phyloP scores from a whole-genome alignment of 495 filamentous ascomycete species.

The Aspergillus mulundensis region DNA sequence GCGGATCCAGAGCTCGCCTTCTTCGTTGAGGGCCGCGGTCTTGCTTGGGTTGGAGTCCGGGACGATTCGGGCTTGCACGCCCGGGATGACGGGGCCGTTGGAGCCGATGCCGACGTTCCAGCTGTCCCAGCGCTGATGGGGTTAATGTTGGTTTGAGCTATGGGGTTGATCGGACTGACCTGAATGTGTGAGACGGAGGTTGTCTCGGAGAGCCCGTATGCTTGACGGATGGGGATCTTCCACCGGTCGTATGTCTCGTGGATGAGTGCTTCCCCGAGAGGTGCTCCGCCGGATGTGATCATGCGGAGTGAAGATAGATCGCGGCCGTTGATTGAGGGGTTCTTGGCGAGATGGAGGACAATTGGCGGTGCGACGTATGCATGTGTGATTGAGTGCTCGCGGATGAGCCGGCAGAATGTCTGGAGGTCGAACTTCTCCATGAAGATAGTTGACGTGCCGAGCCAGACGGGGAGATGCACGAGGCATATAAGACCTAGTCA shows the following conservation, averaged over 20 bases:
- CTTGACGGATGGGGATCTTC: conserved; percentile 64
- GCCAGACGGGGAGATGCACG: conserved; percentile 53
- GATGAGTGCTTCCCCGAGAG: conserved; percentile 69
- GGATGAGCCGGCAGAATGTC: conserved; percentile 62
- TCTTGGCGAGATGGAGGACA: conserved; percentile 66
- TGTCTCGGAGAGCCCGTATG: conserved; percentile 71
- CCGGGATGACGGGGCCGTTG: conserved; percentile 24
- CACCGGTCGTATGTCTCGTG: conserved; percentile 62
- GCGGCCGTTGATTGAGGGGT: conserved; percentile 61
- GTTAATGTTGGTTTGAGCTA: background rate
- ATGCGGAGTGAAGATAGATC: conserved; percentile 68
- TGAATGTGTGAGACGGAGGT: conserved; percentile 48
- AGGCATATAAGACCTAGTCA: conserved; percentile 41
- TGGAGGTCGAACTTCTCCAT: conserved; percentile 73
- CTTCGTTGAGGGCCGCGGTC: background rate
- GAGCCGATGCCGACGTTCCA: conserved; percentile 2
- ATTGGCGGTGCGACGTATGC: conserved; percentile 82
- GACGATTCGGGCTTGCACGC: background rate
- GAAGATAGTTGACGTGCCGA: conserved; percentile 59
- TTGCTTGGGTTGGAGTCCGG: background rate
- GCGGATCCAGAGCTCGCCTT: conserved; percentile 47
- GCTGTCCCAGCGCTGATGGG: conserved; percentile 3
- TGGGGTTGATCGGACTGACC: conserved; percentile 11
- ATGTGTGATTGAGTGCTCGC: conserved; percentile 64
- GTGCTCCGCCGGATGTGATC: conserved; percentile 77